Conservation (phyloP, 495 filamentous ascomycete species). For the Trichoderma reesei region DNA sequence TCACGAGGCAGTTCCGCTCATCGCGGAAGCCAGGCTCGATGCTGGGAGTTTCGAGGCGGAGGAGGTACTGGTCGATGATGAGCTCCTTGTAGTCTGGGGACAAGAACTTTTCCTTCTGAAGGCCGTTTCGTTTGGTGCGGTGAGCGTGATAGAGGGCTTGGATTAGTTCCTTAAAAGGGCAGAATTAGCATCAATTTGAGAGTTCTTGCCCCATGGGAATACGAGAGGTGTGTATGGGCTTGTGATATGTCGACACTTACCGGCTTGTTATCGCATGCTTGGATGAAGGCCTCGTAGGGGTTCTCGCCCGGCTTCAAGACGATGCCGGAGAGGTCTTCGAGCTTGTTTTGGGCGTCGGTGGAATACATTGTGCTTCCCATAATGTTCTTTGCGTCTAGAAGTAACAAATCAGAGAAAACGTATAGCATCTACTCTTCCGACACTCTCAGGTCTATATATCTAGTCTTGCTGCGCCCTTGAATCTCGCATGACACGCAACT, state of each 20-base stretch:
- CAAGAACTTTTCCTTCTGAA: constrained; percentile 60
- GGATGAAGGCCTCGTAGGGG: constrained; percentile 69
- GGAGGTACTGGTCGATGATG: constrained; percentile 64
- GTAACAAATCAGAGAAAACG: background rate
- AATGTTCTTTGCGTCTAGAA: background rate
- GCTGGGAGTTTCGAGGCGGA: constrained; percentile 48
- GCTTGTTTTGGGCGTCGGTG: constrained; percentile 40
- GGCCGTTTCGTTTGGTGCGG: constrained; percentile 58
- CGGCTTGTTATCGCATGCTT: constrained; percentile 46
- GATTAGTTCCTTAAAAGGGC: constrained; percentile 34
- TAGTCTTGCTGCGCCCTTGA: background rate
- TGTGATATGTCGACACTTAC: constrained; percentile 34
- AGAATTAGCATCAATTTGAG: background rate
- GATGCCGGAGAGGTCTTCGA: constrained; percentile 48
- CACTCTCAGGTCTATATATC: background rate
- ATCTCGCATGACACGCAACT: background rate
- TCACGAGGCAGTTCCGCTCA: constrained; percentile 67
- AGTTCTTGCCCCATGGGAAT: background rate
- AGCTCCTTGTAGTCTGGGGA: constrained; percentile 57
- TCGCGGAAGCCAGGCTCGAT: constrained; percentile 60
- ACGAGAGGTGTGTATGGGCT: background rate
- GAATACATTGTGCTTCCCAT: constrained; percentile 29
- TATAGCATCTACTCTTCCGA: background rate
- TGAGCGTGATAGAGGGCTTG: constrained; percentile 65
- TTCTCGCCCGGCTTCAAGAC: constrained; percentile 44